These are phyloP conservation scores for Diaporthe citri DNA, from an alignment of 2,329 filamentous ascomycete genomes.

Conservation along the genomic window DNA sequence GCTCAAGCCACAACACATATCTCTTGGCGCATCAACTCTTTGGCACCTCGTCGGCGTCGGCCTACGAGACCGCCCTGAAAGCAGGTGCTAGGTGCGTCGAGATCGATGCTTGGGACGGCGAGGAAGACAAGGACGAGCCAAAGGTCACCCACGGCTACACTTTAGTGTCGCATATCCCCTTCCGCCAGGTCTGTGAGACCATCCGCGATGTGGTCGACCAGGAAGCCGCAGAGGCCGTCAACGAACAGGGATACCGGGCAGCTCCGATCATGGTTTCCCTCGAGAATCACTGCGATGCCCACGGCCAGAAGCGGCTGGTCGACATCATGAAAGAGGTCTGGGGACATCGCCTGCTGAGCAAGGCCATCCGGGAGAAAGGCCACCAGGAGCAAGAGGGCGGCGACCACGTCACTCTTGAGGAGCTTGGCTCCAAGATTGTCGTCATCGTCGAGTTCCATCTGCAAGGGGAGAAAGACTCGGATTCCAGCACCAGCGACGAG, in stretches of 20 bases:
- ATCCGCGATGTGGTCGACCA: conserved; percentile 73
- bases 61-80: conserved; percentile 72
- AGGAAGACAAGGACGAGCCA: conserved; percentile 70
- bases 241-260: conserved; percentile 54
- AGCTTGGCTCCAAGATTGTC: conserved; percentile 73
- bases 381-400: conserved; percentile 66
- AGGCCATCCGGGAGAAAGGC: conserved; percentile 68
- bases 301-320: conserved; percentile 72
- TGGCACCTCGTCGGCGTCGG: conserved; percentile 71
- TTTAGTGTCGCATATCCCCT: conserved; percentile 74
- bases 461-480: conserved; percentile 59
- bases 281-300: conserved; percentile 74
- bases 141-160: conserved; percentile 80
- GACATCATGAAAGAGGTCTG: conserved; percentile 76
- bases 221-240: conserved; percentile 61
- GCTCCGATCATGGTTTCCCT: conserved; percentile 74
- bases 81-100: conserved; percentile 78
- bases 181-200: conserved; percentile 74
- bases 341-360: conserved; percentile 70
- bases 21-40: conserved; percentile 77
- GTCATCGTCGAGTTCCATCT: conserved; percentile 78
- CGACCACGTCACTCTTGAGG: conserved; percentile 68
- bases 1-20: conserved; percentile 81
- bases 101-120: conserved; percentile 79
- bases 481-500: conserved; percentile 50